Base-by-base conservation (phyloP, 345 rosid species). In the Tarenaya hassleriana region DNA sequence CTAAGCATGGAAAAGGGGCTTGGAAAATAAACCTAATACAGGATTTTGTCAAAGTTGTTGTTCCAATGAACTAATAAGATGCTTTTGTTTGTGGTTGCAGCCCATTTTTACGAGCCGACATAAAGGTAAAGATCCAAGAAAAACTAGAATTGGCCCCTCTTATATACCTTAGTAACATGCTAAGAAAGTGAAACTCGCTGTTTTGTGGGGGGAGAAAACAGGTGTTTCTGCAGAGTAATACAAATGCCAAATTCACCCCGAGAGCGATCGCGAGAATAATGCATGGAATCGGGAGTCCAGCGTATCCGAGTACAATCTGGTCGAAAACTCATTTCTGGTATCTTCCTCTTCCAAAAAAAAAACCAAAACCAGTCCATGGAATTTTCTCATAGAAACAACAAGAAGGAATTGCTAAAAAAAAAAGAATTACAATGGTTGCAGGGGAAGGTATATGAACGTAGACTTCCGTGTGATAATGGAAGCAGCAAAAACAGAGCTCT, bases 271-370 rank as follows among this genome's bases (percentile, higher is more conserved):
- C 94, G 38, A 92, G 96, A 66, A 83, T 88, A 79, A 76, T 92
- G 86, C 96, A 88, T 58, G 96, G 94, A 67, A 78, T 88, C 70
- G 76, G 79, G 50, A 92, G 98, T 72, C 96, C 95, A 60, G 88
- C 94, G 10, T 92, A 84, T 68, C 88, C 85, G 1, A 75, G 81
- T 62, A 37, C 86, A 54, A 54, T 61, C 57, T 88, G 98, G 98
- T 80, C 84, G 18, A 84, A 66, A 69, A 74, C 90, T 60, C 95
- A 92, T 83, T 92, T 92, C 80, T 92, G 98, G 96, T 92, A 84
- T 47, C 7, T n/a, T 24, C 5, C 29, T 16, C 10, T 38, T 14
- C 55, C 32, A 49, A n/a, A n/a, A n/a, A n/a, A n/a, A n/a, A n/a
- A n/a, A n/a, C n/a, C n/a, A n/a, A 50, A 38, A n/a, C 51, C 57